Percentiles rank a stretch among this genome's conserved stretches.
Conservation (phyloP, 164 flowering plant genomes). For the Sedum album region DNA sequence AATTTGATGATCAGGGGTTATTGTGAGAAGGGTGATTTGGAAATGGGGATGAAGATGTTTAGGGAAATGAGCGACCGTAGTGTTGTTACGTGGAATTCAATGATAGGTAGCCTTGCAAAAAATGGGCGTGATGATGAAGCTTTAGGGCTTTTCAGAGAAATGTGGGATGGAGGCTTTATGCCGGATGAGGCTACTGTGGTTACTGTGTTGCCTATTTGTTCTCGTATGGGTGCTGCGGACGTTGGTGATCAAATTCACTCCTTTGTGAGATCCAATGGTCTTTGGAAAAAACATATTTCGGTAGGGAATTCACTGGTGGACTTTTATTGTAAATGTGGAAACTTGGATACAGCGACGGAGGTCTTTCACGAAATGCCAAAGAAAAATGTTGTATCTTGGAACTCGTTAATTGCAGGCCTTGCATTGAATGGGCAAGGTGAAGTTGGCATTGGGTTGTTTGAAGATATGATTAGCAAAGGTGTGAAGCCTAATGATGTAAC, state of each 20-base stretch:
- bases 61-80: slow-evolving; percentile 47
- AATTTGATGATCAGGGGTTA: slow-evolving; percentile 72
- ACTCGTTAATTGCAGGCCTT: slow-evolving; percentile 58
- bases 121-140: slow-evolving; percentile 58
- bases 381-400: slow-evolving; percentile 78
- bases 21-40: slow-evolving; percentile 51
- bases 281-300: slow-evolving; percentile 22
- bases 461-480: slow-evolving; percentile 48
- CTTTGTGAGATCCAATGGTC: slow-evolving; percentile 37
- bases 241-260: slow-evolving; percentile 48
- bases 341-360: slow-evolving; percentile 31
- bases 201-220: slow-evolving; percentile 53
- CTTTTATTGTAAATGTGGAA: slow-evolving; percentile 62
- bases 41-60: slow-evolving; percentile 46
- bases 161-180: slow-evolving; percentile 43
- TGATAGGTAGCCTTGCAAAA: slow-evolving; percentile 49
- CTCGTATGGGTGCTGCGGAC: slow-evolving; percentile 55
- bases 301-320: slow-evolving; percentile 70
- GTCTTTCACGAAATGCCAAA: slow-evolving; percentile 44
- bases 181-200: slow-evolving; percentile 76
- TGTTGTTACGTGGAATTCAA: slow-evolving; percentile 70
- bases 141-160: slow-evolving; percentile 43
- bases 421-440: slow-evolving; percentile 62
- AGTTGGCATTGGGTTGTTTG: slow-evolving; percentile 46
- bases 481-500: slow-evolving; percentile 50